A percentile compares a stretch with the other conserved stretches of the same genome.
Conservation (phyloP, 2,329 filamentous ascomycete species). For the Amphichorda felina region DNA sequence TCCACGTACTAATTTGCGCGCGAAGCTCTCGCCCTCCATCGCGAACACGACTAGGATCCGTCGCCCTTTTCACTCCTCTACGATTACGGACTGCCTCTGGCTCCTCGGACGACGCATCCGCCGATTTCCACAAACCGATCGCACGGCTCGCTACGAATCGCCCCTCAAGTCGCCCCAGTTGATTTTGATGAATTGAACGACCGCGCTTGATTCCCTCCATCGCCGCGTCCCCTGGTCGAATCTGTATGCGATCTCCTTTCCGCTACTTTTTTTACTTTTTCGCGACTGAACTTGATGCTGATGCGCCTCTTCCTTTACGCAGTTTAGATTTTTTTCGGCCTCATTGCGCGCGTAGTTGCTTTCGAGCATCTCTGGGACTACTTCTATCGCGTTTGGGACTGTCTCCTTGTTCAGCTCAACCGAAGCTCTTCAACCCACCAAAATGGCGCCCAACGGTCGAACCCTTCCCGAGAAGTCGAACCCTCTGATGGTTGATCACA, state of each 20-base stretch:
- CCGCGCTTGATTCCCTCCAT: not conserved
- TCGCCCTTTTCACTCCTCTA: not conserved
- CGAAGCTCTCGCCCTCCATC: not conserved
- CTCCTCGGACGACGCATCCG: not conserved
- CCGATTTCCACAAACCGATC: not conserved
- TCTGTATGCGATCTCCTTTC: no score
- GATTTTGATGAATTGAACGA: not conserved
- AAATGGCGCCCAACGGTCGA: slow-evolving; percentile 2
- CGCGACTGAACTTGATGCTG: no score
- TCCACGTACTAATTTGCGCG: slow-evolving; percentile 2
- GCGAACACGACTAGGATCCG: not conserved
- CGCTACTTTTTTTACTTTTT: no score
- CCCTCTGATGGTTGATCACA: slow-evolving; percentile 46
- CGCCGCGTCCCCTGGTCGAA: no score
- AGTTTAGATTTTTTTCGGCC: no score
- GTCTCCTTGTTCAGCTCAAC: not conserved
- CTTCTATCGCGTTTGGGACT: no score
- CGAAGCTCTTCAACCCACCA: not conserved
- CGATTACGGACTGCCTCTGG: not conserved
- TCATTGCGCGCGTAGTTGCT: no score
- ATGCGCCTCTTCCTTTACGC: no score
- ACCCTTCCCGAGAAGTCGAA: slow-evolving; percentile 5
- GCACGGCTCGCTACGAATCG: not conserved
- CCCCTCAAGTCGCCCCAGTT: not conserved
- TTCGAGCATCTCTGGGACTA: no score